A percentile compares a stretch with the other conserved stretches of the same genome.
These are phyloP conservation scores for Trichoderma pleuroti DNA, from an alignment of 2,329 filamentous ascomycete genomes.

Conservation along the genomic window DNA sequence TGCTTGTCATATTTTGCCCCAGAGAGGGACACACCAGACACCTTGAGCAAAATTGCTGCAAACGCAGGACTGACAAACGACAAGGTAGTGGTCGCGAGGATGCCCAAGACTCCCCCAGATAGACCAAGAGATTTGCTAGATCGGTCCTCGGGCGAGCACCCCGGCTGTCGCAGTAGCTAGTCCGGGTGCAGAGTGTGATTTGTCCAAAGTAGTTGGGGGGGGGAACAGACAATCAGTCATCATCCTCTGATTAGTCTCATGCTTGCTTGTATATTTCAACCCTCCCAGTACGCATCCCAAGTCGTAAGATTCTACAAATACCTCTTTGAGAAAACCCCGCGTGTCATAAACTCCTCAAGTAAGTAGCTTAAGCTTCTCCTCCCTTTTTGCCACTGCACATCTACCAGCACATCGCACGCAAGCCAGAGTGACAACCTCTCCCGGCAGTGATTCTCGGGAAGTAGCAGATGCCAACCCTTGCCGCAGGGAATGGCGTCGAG, in stretches of 20 bases:
- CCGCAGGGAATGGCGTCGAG: slow-evolving; percentile 60
- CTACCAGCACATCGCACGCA: slow-evolving; percentile 58
- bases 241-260: neutral
- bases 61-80: slow-evolving; percentile 61
- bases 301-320: slow-evolving; percentile 24
- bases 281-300: neutral
- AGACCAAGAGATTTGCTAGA: slow-evolving; percentile 56
- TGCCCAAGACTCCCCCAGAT: slow-evolving; percentile 37
- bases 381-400: slow-evolving; percentile 56
- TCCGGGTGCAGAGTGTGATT: slow-evolving; percentile 64
- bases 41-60: slow-evolving; percentile 59
- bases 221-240: slow-evolving; percentile 38
- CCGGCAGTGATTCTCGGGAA: slow-evolving; percentile 48
- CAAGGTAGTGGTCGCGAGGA: slow-evolving; percentile 37
- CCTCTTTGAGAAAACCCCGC: slow-evolving; percentile 59
- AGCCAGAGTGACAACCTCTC: slow-evolving; percentile 43
- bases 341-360: slow-evolving; percentile 62
- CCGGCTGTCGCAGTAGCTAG: slow-evolving; percentile 59
- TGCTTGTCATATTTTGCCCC: slow-evolving; percentile 66
- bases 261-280: neutral
- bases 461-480: slow-evolving; percentile 42
- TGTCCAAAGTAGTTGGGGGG: slow-evolving; percentile 71
- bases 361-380: slow-evolving; percentile 60
- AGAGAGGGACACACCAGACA: slow-evolving; percentile 62
- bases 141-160: slow-evolving; percentile 50